phyloP scores from a whole-genome alignment of 768 basidiomycete genomes.

The Pleurotus cornucopiae region DNA sequence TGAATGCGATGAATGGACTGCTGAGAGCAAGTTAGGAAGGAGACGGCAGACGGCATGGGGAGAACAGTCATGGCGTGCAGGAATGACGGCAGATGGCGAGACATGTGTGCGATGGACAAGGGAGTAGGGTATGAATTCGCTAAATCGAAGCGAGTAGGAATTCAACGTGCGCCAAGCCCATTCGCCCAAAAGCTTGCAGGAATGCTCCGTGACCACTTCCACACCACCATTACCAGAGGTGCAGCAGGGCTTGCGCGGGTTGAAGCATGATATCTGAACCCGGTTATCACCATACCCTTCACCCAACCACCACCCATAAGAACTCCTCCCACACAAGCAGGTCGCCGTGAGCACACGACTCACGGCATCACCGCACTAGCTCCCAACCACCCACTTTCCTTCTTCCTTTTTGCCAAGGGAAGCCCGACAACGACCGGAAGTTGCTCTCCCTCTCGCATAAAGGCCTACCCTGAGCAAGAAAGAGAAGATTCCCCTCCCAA shows the following conservation, averaged over 20 bases:
- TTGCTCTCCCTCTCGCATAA: constrained; percentile 1
- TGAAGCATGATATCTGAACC: neutral
- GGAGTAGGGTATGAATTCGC: neutral
- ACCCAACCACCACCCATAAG: neutral
- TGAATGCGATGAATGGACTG: neutral
- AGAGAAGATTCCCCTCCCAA: neutral
- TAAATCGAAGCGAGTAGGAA: neutral
- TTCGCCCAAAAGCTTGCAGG: neutral
- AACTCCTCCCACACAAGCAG: neutral
- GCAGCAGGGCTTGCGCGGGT: neutral
- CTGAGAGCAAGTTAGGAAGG: neutral
- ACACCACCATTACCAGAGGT: neutral
- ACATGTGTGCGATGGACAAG: neutral
- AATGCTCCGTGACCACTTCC: neutral
- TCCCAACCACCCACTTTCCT: neutral
- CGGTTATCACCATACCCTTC: neutral
- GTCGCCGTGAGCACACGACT: constrained; percentile 1
- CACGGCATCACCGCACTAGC: constrained; percentile 4
- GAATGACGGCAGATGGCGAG: neutral
- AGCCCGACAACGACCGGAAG: neutral
- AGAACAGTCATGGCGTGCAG: neutral
- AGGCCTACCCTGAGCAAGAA: constrained; percentile 1
- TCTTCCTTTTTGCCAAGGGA: neutral
- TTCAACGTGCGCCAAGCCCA: neutral
- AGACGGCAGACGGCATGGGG: neutral